Base-by-base conservation (phyloP, 2,329 filamentous ascomycete species). In the Fusarium chaquense region DNA sequence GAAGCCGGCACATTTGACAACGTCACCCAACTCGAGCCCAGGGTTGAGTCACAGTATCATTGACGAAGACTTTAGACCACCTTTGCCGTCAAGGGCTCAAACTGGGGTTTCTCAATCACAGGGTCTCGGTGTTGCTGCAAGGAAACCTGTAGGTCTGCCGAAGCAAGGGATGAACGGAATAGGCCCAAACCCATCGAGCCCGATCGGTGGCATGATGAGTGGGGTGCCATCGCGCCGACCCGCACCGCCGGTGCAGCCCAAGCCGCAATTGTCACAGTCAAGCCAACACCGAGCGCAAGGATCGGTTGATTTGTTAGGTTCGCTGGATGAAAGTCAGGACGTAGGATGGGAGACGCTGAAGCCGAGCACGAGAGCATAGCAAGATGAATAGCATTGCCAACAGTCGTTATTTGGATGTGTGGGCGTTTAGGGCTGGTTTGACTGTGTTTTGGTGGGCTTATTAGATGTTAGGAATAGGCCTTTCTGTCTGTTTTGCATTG, bases 1-100 rank as follows among this genome's bases (percentile, higher is more conserved):
- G 76, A 92, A 92, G 72, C 90, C 90, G 2, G 82, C 85, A 4
- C 86, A 89, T 67, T 81, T 89, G 6, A 71, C 79, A 9, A 70
- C 72, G 41, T 76, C 77, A 4, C 76, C 75, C 2, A 58, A 55
- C 20, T 62, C 71, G 28, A 76, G 73, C 49, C 71, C 75, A n/a
- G 61, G 50, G 11, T 46, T 65, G 13, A 71, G 72, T 24, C 65
- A 60, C 33, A 65, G 53, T 26, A 49, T 57, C n/a, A 55, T 70
- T n/a, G 70, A 72, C 26, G 72, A 76, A 44, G 73, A 73, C 22
- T 76, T 75, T 50, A 62, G 65, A 16, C 75, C 75, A 30, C 65
- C 71, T 8, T 58, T 76, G 20, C 75, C 75, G 11, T 69, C 62
- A 4, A 73, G 75, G 13, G 55, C 72, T 24, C 53, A 69, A 15